Base-by-base conservation (phyloP, 495 filamentous ascomycete genomes). In the Hyaloscypha bicolor region DNA sequence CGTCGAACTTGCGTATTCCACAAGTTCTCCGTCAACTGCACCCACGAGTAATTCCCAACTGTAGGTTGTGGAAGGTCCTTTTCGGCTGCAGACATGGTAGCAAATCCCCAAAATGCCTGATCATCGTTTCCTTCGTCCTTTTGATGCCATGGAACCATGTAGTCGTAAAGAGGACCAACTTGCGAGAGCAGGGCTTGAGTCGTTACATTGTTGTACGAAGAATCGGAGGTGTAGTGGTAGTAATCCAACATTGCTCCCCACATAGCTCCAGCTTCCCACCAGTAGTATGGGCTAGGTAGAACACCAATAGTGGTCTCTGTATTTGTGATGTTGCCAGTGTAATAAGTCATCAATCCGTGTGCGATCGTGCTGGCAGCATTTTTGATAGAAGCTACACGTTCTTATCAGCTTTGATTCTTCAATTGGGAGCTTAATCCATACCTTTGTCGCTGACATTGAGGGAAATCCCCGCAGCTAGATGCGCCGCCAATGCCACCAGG, bases 261-360 rank as follows among this genome's bases (percentile, higher is more conserved):
- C 85, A 92, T 90, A n/a, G 88, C 87, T n/a, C 91, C 92, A 3
- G 86, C 86, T 76, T 93, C 88, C 90, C 91, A 93, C 91, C 91
- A 94, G 77, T 89, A 94, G 74, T 93, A 94, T 0, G 90, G 90
- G 64, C 83, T 80, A 1, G 90, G 90, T 2, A 93, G 76, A 74
- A 91, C 91, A 14, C 90, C 91, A 12, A 90, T 87, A 2, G 82
- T 81, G 58, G 90, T 85, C 35, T 89, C 89, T 0, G 90, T 88
- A 55, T 86, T 89, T 0, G 90, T 88, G 48, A 85, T 79, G 76
- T 90, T 88, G 14, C 91, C 91, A 4, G 86, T 90, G 69, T 93
- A 93, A 48, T 69, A 74, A 21, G 42, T 70, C 62, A 74, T 66
- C 30, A 74, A 52, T 12, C 64, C 67, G 60, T 72, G 67, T 33